phyloP scores from a whole-genome alignment of 1,284 basidiomycete species.

The Ganoderma lucidum region DNA sequence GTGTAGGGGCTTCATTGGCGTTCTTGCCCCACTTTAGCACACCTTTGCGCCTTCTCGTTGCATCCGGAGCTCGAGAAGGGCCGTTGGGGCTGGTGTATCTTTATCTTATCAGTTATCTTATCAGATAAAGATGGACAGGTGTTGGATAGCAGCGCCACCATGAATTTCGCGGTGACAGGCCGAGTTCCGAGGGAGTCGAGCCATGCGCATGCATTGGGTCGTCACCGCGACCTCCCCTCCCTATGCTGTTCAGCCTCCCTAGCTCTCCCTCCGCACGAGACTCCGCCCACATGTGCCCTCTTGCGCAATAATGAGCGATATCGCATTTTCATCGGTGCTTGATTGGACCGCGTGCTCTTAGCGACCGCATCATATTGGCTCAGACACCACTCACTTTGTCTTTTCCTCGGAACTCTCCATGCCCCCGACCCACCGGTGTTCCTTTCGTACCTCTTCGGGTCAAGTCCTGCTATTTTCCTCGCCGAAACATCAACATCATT shows the following conservation, averaged over 20 bases:
- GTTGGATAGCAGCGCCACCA: conserved; percentile 13
- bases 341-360: background rate
- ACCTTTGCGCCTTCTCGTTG: background rate
- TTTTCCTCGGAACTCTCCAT: conserved; percentile 12
- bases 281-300: background rate
- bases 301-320: conserved; percentile 19
- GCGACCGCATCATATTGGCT: conserved; percentile 17
- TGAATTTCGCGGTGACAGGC: conserved; percentile 7
- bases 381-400: conserved; percentile 9
- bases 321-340: conserved; percentile 16
- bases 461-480: background rate
- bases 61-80: background rate
- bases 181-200: background rate
- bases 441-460: background rate
- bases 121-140: conserved; percentile 9
- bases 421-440: background rate
- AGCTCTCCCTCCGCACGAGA: background rate
- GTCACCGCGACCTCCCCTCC: background rate
- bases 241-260: no score
- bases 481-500: background rate
- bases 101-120: conserved; percentile 9
- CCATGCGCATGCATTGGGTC: conserved; percentile 10
- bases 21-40: background rate
- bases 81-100: background rate
- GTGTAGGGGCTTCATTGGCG: background rate